Percentiles rank a stretch among this genome's conserved stretches.
Conservation (phyloP, 768 basidiomycete species). For the Gyrodon lividus region DNA sequence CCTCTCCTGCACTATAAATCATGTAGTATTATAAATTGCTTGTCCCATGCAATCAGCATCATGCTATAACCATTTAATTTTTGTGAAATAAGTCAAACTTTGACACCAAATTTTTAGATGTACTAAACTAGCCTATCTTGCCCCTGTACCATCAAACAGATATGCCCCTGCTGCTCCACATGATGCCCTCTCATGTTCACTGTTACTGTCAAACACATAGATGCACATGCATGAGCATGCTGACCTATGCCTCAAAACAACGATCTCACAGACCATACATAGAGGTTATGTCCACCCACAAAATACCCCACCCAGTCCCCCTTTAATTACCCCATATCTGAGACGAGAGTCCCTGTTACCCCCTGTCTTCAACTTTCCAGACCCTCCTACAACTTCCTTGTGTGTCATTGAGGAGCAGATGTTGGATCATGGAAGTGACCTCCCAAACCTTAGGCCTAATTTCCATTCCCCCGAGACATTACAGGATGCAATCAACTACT, state of each 20-base stretch:
- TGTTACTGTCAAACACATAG: background rate
- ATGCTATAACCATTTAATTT: too few species aligned
- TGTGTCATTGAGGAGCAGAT: conserved; percentile 1
- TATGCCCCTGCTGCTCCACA: background rate
- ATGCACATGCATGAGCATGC: background rate
- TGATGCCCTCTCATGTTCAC: background rate
- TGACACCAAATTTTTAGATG: too few species aligned
- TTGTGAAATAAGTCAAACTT: too few species aligned
- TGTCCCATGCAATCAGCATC: background rate
- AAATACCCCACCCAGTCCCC: background rate
- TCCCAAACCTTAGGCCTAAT: background rate
- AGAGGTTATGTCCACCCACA: background rate
- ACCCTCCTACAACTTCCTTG: too few species aligned
- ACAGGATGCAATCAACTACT: background rate
- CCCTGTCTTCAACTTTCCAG: too few species aligned
- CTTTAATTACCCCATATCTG: too few species aligned
- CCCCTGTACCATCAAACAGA: too few species aligned
- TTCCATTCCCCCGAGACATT: background rate
- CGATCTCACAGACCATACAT: background rate
- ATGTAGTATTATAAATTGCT: too few species aligned
- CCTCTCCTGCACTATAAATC: too few species aligned
- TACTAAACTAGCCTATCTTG: too few species aligned
- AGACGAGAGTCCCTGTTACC: too few species aligned
- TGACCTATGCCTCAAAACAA: background rate
- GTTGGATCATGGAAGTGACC: background rate